These are phyloP conservation scores for Petrea volubilis DNA, from an alignment of 257 asterid genomes.

Conservation along the genomic window DNA sequence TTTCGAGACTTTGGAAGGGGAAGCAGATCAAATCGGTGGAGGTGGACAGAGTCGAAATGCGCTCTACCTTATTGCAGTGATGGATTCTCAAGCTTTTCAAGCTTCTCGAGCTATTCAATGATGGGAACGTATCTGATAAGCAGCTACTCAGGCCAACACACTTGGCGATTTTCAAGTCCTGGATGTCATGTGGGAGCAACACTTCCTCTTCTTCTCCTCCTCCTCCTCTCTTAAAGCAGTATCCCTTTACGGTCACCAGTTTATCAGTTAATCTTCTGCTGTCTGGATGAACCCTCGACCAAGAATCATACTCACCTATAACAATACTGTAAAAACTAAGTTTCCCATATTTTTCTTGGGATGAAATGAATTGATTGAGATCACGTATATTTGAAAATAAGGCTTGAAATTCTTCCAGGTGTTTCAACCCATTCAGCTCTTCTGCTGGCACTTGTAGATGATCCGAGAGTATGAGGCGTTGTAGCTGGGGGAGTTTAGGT, in stretches of 20 bases:
- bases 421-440: slow-evolving; percentile 27
- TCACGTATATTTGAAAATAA: slow-evolving; percentile 13
- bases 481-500: slow-evolving; percentile 20
- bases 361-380: slow-evolving; percentile 25
- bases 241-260: slow-evolving; percentile 15
- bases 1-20: slow-evolving; percentile 23
- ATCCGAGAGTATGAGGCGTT: slow-evolving; percentile 26
- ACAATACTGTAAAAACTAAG: slow-evolving; percentile 27
- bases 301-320: slow-evolving; percentile 19
- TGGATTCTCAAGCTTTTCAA: slow-evolving; percentile 1
- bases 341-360: slow-evolving; percentile 17
- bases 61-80: slow-evolving; percentile 14
- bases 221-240: not conserved
- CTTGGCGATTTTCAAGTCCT: not conserved
- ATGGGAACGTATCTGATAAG: slow-evolving; percentile 24
- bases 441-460: slow-evolving; percentile 15
- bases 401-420: slow-evolving; percentile 28
- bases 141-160: slow-evolving; percentile 14
- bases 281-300: slow-evolving; percentile 17
- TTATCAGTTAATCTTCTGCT: slow-evolving; percentile 20
- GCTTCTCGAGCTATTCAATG: slow-evolving; percentile 8
- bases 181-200: slow-evolving; percentile 22
- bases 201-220: not conserved
- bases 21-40: not conserved
- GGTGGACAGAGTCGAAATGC: slow-evolving; percentile 11